Base-by-base conservation (phyloP, 2,329 filamentous ascomycete genomes). In the Sclerotiophoma versabilis region DNA sequence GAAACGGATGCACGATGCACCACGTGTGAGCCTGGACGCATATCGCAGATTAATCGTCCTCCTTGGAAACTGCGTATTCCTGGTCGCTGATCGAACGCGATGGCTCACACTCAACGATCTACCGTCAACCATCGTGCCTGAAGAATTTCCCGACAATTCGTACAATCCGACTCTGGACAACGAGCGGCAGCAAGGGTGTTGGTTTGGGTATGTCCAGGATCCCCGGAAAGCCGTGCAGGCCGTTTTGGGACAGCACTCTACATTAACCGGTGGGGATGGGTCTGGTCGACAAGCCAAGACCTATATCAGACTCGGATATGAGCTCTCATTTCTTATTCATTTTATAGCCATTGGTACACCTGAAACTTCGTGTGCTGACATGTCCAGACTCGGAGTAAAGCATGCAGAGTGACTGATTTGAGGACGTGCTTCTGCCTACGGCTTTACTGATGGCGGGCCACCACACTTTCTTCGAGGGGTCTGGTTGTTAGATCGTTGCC, bases 231-330 rank as follows among this genome's bases (percentile, higher is more conserved):
- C 12, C 23, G 30, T 37, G n/a, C 36, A 29, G 43, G 11, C 43
- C 43, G 36, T 37, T 47, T 42, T 42, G 49, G 42, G 49, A 37
- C 30, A 42, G 23, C 30, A 11, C 17, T n/a, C 46, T 42, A 30
- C 20, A 53, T 53, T 52, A 47, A 26, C 49, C 43, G 49, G 49
- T 47, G 36, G 42, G 36, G 27, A 22, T 42, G 14, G 10, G 7
- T 15, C 15, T 42, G 25, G 27, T 22, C 27, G 20, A 29, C 27
- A 19, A 32, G n/a, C 43, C 25, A 42, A 39, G 43, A 42, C 29
- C n/a, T 32, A 53, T 53, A 53, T 30, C 14, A 20, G 23, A 20
- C 19, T 30, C 36, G 14, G 19, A 15, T 46, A 46, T 52, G 36
- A 27, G 19, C 15, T 17, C 42, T 41, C 41, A 41, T 52, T 25